Conservation (phyloP, 1,284 basidiomycete species). For the Cryptococcus jaspeensis region DNA sequence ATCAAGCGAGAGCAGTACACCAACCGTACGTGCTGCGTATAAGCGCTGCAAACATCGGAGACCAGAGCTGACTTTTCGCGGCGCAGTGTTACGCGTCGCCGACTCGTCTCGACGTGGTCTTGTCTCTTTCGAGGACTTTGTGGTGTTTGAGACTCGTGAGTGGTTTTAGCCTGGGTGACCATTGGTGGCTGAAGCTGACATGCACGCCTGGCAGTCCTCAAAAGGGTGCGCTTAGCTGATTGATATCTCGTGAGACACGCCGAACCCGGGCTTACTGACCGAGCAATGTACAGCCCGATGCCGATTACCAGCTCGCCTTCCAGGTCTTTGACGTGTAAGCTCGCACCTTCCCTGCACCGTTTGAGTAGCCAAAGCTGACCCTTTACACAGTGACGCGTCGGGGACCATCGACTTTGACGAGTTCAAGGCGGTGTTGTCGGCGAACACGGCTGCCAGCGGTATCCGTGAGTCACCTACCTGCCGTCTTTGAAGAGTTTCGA, state of each 20-base stretch:
- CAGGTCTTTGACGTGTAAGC: constrained; percentile 91
- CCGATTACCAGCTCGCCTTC: constrained; percentile 95
- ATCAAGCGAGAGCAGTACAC: constrained; percentile 82
- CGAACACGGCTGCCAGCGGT: constrained; percentile 62
- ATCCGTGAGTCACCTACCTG: constrained; percentile 57
- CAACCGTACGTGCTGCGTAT: constrained; percentile 52
- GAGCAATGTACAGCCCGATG: constrained; percentile 65
- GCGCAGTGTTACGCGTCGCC: constrained; percentile 76
- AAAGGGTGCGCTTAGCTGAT: constrained; percentile 25
- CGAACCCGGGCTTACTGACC: background rate
- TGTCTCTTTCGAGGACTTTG: constrained; percentile 91
- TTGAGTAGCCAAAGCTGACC: constrained; percentile 5
- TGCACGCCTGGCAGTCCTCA: constrained; percentile 31
- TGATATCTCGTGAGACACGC: background rate
- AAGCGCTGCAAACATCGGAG: background rate
- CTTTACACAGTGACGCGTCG: constrained; percentile 68
- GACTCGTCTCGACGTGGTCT: constrained; percentile 73
- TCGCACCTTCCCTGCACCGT: background rate
- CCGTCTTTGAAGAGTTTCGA: background rate
- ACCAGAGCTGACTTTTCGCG: constrained; percentile 19
- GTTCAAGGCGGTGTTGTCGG: constrained; percentile 84
- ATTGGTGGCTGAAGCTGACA: background rate
- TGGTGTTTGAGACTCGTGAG: constrained; percentile 75
- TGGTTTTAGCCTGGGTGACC: background rate
- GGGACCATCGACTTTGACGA: constrained; percentile 88